phyloP scores from a whole-genome alignment of 139 green algal genomes.

The Raphidocelis subcapitata region DNA sequence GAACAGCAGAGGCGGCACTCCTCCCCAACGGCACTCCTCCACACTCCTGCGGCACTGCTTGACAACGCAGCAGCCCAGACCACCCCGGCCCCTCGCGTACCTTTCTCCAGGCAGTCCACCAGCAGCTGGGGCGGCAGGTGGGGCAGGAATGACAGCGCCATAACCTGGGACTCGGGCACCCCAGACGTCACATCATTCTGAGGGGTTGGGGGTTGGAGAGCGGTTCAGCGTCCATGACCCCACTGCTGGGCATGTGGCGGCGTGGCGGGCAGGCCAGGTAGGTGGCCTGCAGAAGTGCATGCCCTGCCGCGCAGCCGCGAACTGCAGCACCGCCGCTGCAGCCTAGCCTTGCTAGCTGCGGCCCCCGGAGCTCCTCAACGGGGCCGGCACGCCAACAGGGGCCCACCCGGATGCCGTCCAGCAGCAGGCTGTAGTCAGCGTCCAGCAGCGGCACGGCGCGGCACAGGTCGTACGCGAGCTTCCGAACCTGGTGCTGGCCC shows the following conservation, averaged over 20 bases:
- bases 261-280: too few species aligned
- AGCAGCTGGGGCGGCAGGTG: slow-evolving; percentile 19
- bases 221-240: too few species aligned
- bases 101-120: slow-evolving; percentile 22
- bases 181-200: slow-evolving; percentile 23
- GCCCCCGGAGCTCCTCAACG: too few species aligned
- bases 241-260: too few species aligned
- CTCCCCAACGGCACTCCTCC: neutral
- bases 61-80: too few species aligned
- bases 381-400: too few species aligned
- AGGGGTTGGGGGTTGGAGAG: too few species aligned
- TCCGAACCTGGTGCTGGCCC: slow-evolving; percentile 20
- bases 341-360: too few species aligned
- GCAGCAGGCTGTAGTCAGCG: slow-evolving; percentile 20
- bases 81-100: neutral
- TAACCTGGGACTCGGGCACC: slow-evolving; percentile 17
- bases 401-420: slow-evolving; percentile 29
- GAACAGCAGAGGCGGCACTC: neutral
- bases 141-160: slow-evolving; percentile 23
- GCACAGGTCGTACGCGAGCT: slow-evolving; percentile 32
- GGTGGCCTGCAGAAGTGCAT: too few species aligned
- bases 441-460: slow-evolving; percentile 19
- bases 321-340: too few species aligned
- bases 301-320: too few species aligned
- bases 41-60: too few species aligned